Evolutionary conservation across 805 yeast genomes (phyloP).

Genomic region (Tetrapisispora pingtungensis): DNA sequence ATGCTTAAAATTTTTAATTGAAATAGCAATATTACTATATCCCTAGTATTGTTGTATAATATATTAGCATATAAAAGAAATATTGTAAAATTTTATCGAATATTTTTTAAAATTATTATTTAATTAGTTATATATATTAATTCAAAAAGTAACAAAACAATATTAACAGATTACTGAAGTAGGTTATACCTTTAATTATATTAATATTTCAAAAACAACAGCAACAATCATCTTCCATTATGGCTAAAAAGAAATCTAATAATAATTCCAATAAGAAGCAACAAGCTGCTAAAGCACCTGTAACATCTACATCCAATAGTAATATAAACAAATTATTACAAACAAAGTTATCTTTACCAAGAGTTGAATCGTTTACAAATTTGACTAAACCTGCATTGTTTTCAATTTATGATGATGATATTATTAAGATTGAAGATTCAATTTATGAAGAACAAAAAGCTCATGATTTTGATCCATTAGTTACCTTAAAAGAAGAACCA

Average conservation of each 20-base stretch:
- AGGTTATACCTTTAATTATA: too few species aligned
- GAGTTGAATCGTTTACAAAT: slow-evolving; percentile 33
- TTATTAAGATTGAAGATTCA: slow-evolving; percentile 18
- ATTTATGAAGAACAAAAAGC: slow-evolving; percentile 26
- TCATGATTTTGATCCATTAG: slow-evolving; percentile 1
- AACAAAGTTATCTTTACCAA: slow-evolving; percentile 2
- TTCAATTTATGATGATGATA: slow-evolving; percentile 39
- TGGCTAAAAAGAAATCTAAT: slow-evolving; percentile 2
- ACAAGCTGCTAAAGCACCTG: not conserved
- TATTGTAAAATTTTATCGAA: too few species aligned
- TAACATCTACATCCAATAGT: not conserved
- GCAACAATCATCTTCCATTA: not conserved
- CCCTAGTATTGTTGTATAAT: too few species aligned
- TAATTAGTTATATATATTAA: too few species aligned
- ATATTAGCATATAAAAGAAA: too few species aligned
- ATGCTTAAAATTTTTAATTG: too few species aligned
- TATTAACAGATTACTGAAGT: too few species aligned
- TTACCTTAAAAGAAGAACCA: not conserved
- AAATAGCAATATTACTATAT: too few species aligned
- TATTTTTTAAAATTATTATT: too few species aligned
- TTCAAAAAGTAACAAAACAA: too few species aligned
- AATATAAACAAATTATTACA: not conserved
- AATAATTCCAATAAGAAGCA: not conserved
- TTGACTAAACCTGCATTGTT: slow-evolving; percentile 43
- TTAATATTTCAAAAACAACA: too few species aligned